Evolutionary conservation across 495 filamentous ascomycete species (phyloP).

Genomic region (Penicillium simplicissimum): DNA sequence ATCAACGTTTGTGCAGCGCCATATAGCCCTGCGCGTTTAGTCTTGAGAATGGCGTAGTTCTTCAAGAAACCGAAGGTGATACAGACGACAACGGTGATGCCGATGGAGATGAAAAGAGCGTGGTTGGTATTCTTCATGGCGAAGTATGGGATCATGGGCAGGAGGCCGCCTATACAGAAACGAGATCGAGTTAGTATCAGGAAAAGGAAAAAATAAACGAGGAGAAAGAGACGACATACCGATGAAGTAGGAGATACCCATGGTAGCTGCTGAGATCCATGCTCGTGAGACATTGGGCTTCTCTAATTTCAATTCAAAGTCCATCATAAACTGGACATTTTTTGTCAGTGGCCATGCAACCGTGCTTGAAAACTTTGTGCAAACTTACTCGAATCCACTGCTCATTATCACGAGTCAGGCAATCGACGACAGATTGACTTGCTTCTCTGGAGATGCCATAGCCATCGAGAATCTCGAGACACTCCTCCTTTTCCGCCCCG

Average conservation of each 20-base stretch:
- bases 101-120: conserved; percentile 52
- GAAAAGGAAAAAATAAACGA: not conserved
- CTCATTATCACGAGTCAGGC: conserved; percentile 40
- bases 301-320: conserved; percentile 51
- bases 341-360: not conserved
- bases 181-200: not conserved
- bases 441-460: conserved; percentile 42
- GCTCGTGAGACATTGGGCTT: conserved; percentile 43
- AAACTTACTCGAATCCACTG: conserved; percentile 42
- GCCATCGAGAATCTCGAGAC: conserved; percentile 40
- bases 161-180: conserved; percentile 44
- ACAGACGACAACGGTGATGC: conserved; percentile 52
- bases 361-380: not conserved
- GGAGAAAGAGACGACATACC: conserved; percentile 27
- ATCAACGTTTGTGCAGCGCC: conserved; percentile 45
- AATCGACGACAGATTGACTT: conserved; percentile 37
- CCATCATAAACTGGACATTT: conserved; percentile 51
- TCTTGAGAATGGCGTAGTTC: conserved; percentile 41
- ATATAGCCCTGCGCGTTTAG: conserved; percentile 35
- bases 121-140: conserved; percentile 40
- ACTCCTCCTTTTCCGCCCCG: conserved; percentile 43
- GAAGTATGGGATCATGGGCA: conserved; percentile 62
- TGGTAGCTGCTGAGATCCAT: conserved; percentile 50
- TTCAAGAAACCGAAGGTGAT: conserved; percentile 56
- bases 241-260: conserved; percentile 55